Evolutionary conservation across 192 early-diverging fungal species (phyloP), one percentile per base, ranked within the genome.

Genomic region (Piromyces finnis): DNA sequence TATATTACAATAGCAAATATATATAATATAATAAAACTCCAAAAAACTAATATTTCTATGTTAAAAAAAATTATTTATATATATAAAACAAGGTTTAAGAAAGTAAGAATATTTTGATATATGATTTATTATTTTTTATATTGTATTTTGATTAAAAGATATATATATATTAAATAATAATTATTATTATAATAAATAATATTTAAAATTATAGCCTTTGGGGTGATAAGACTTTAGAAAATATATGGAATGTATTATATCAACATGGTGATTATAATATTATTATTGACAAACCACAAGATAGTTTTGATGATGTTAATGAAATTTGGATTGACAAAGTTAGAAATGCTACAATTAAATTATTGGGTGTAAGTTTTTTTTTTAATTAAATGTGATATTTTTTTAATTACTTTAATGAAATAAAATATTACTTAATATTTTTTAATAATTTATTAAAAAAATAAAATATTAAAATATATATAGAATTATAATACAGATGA

Each of bases 271-370:
- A 80, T 11, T 80, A 80, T 29, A 77, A 41, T 39, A 29, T 80
- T 13, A 77, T 80, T 78, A 78, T 80, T 29, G 79, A 80, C 78
- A 30, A 78, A 36, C 51, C 79, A 28, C 12, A 3, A 14, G 79
- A 80, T 15, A 80, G 79, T 80, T 80, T 77, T 39, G 79, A 80
- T 36, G 29, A 41, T 29, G 79, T 77, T 22, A 80, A 14, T 41
- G 79, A 80, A 39, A 78, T 78, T 26, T 80, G 79, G 79, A 36
- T 80, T 78, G 79, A 80, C 4, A 80, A 80, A 78, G 79, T 80
- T 36, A 78, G 51, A 29, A 29, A 41, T 80, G 51, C 78, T n/a
- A 80, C 79, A 3, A 29, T 77, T 18, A 29, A 80, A 26, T n/a
- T 80, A 29, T 5, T 80, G 0, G 79, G 79, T 29, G 79, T 80